Base-by-base conservation (phyloP, 2,329 filamentous ascomycete species). In the Stagonosporopsis chrysanthemi region DNA sequence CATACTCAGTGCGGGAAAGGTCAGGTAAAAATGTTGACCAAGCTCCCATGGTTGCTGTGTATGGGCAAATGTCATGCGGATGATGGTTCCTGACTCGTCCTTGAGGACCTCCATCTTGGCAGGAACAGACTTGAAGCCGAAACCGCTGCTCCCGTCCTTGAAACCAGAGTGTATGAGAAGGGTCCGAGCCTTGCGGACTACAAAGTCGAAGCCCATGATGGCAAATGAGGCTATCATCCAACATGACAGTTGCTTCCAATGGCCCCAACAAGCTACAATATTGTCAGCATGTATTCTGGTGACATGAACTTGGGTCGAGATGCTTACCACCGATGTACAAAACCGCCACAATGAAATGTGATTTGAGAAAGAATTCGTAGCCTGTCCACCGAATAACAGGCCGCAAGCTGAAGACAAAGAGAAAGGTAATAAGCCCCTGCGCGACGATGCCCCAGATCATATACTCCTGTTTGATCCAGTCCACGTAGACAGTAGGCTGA, bases 321-420 rank as follows among this genome's bases (percentile, higher is more conserved):
- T 14, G 31, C 51, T 43, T 31, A 48, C 51, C 51, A 12, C 87
- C 90, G 7, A 91, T 83, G 72, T 90, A 92, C 6, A 91, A 72
- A 74, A 88, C 84, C 7, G 89, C 89, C 1, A 91, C 78, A 14
- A 91, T 78, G 64, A 90, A 90, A 69, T 92, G 89, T 0, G 83
- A 78, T 69, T 90, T 90, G 59, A 88, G 83, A 79, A 92, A 92
- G 75, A 89, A 86, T 65, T 92, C 89, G 73, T 92, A 90, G 1
- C 90, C 89, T 0, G 88, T 90, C 50, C 82, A 75, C 7, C 82
- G 80, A 52, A 91, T 88, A 1, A 81, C 86, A 65, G 79, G 80
- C 12, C 80, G 77, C 0, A 81, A 80, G 61, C 86, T 87, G 56
- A 89, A 79, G 6, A 86, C 70, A 58, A 86, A 84, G 2, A 91